Evolutionary conservation across 179 eudicot species (phyloP).

Genomic region (Patellifolia procumbens): DNA sequence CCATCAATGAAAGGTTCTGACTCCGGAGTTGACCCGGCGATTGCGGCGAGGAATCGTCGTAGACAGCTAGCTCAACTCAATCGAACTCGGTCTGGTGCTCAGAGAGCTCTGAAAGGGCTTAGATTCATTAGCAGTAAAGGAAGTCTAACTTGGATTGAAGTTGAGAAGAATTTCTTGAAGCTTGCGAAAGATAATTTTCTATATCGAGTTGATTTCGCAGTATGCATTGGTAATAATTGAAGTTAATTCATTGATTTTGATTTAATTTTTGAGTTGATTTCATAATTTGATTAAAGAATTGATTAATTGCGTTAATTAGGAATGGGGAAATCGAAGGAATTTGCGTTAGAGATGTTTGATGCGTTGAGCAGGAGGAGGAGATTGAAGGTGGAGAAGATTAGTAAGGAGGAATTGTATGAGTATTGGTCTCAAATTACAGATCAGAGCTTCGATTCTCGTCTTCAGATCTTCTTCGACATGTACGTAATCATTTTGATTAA

Average conservation of each 20-base stretch:
- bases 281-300: neutral
- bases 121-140: conserved; percentile 66
- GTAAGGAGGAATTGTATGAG: conserved; percentile 72
- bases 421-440: conserved; percentile 89
- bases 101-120: conserved; percentile 75
- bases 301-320: conserved; percentile 38
- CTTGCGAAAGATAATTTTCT: conserved; percentile 66
- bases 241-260: neutral
- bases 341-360: conserved; percentile 79
- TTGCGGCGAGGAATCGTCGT: conserved; percentile 73
- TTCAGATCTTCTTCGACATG: conserved; percentile 98
- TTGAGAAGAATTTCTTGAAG: conserved; percentile 55
- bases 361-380: conserved; percentile 84
- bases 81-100: conserved; percentile 82
- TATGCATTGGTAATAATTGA: conserved; percentile 77
- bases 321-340: conserved; percentile 84
- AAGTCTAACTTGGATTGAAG: conserved; percentile 65
- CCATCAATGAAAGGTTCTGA: conserved; percentile 35
- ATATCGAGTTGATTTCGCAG: conserved; percentile 72
- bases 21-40: conserved; percentile 48
- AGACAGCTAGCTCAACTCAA: conserved; percentile 68
- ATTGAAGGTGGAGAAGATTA: conserved; percentile 75
- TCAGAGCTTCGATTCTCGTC: conserved; percentile 95
- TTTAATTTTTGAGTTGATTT: neutral
- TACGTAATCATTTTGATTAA: conserved; percentile 32